These are phyloP conservation scores for Mercurialis annua DNA, from an alignment of 345 rosid genomes.

Conservation along the genomic window DNA sequence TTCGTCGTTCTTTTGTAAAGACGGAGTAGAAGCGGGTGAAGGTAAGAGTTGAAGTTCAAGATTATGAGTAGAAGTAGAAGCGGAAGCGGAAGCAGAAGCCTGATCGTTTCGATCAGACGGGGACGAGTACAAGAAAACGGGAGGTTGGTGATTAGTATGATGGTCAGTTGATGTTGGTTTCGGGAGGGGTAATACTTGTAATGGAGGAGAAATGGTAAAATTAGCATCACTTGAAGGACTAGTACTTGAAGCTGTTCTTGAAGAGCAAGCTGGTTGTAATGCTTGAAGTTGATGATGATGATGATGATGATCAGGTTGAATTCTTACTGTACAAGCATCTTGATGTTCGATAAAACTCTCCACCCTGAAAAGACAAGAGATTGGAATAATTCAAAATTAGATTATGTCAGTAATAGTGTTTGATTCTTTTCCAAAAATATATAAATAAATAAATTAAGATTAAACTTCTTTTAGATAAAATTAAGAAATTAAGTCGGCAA, in stretches of 20 bases:
- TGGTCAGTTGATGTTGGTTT: constrained; percentile 25
- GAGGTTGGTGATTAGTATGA: background rate
- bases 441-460: too few relatives aligned
- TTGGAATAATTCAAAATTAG: constrained; percentile 15
- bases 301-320: constrained; percentile 52
- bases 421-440: constrained; percentile 12
- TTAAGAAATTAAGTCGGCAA: constrained; percentile 12
- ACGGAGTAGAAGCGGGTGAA: constrained; percentile 30
- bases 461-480: too few relatives aligned
- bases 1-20: constrained; percentile 26
- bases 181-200: constrained; percentile 22
- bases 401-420: constrained; percentile 3
- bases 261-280: constrained; percentile 51
- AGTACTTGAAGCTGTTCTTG: constrained; percentile 69
- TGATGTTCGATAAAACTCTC: constrained; percentile 92
- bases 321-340: constrained; percentile 58
- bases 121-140: constrained; percentile 20
- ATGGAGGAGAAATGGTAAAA: constrained; percentile 37
- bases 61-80: too few relatives aligned
- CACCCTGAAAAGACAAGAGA: constrained; percentile 41
- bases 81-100: constrained; percentile 19
- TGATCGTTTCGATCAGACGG: constrained; percentile 12
- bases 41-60: constrained; percentile 75
- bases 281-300: constrained; percentile 27
- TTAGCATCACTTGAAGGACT: constrained; percentile 71